Base-by-base conservation (phyloP, 352 stramenopile species). In the Pythium diclinum region DNA sequence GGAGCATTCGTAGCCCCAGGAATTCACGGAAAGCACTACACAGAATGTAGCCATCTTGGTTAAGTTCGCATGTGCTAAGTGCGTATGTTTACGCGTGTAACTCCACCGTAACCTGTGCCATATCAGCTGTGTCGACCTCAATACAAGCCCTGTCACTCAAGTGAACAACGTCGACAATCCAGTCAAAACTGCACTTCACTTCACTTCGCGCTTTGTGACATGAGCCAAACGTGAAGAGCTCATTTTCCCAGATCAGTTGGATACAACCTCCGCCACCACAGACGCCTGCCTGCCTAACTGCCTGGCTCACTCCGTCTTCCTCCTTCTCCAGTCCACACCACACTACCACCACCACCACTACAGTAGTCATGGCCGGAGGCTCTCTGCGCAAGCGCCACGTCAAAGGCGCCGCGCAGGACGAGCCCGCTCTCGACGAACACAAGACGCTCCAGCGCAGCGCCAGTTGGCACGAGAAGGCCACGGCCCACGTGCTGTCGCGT, bases 401-500 rank as follows among this genome's bases (percentile, higher is more conserved):
- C 36, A 72, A 72, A 23, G 52, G 33, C 13, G 51, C 7, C n/a
- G 36, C 9, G 11, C 13, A 16, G 55, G 42, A 10, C 17, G 53
- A 52, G 42, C 28, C 56, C 38, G 21, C n/a, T 25, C 38, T 16
- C 9, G 21, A 30, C 8, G 21, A 30, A 4, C 57, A 34, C 1
- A 68, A 65, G 16, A 62, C 68, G 23, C 72, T 90, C 7, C 38
- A 56, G 55, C 78, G 75, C 34, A 75, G 69, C n/a, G 51, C 81
- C 58, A 88, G 78, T 51, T 92, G 83, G 83, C 79, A 86, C 61
- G 55, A 33, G 1, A 65, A 73, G 7, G 83, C 79, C n/a, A 67
- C 74, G 16, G 68, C 75, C 23, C 83, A 92, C 61, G 68, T 92
- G 66, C 71, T 77, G 47, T 77, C 58, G 61, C 85, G 81, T n/a